A percentile compares a stretch with the other conserved stretches of the same genome.
These are phyloP conservation scores for Candolleomyces aberdarensis DNA, from an alignment of 768 basidiomycete species.

Conservation along the genomic window DNA sequence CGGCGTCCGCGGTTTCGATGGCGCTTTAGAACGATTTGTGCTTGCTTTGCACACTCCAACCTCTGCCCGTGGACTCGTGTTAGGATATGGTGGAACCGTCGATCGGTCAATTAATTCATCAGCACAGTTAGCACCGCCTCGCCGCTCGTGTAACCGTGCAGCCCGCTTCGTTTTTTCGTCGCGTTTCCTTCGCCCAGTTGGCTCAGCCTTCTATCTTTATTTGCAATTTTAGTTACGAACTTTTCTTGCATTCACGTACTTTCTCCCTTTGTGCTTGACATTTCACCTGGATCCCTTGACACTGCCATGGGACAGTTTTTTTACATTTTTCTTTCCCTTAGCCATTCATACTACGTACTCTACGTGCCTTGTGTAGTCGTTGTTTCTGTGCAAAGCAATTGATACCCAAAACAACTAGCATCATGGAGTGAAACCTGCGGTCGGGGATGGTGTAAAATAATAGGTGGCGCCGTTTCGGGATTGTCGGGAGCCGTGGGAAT, in stretches of 20 bases:
- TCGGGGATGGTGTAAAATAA: too few relatives aligned
- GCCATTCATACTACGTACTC: background rate
- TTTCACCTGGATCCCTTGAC: too few relatives aligned
- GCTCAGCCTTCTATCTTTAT: background rate
- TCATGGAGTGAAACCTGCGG: background rate
- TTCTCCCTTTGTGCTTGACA: background rate
- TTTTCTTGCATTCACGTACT: background rate
- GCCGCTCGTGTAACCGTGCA: background rate
- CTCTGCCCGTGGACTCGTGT: background rate
- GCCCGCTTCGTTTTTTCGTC: background rate
- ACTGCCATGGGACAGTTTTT: background rate
- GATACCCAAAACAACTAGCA: background rate
- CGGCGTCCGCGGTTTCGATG: slow-evolving; percentile 24
- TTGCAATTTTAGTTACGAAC: background rate
- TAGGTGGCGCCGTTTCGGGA: background rate
- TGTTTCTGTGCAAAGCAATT: background rate
- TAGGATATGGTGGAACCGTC: background rate
- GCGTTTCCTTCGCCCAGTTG: background rate
- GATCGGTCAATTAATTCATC: background rate
- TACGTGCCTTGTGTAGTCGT: slow-evolving; percentile 1
- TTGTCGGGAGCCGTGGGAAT: background rate
- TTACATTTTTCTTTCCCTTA: background rate
- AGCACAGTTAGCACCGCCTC: background rate
- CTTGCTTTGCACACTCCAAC: background rate
- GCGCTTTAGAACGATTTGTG: slow-evolving; percentile 26